Percentiles rank a stretch among this genome's conserved stretches.
Evolutionary conservation across 2,329 filamentous ascomycete species (phyloP).

Genomic region (Pseudocercospora vitis): DNA sequence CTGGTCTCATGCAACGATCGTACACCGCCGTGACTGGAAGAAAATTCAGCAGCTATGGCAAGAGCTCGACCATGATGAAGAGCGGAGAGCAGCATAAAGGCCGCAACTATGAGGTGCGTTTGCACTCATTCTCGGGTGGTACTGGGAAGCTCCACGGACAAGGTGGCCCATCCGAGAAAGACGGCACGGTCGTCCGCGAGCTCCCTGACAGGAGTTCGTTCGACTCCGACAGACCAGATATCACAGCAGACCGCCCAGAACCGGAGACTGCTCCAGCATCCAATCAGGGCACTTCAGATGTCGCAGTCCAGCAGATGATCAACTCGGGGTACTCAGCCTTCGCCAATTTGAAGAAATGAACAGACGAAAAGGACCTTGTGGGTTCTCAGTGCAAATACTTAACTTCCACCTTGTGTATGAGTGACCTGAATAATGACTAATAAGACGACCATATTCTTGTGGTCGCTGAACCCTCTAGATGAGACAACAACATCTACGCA

Average conservation of each 20-base stretch:
- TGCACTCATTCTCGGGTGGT: slow-evolving; percentile 11
- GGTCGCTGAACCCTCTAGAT: too few species aligned
- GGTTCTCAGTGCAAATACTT: background rate
- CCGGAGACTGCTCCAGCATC: slow-evolving; percentile 3
- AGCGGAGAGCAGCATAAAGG: slow-evolving; percentile 10
- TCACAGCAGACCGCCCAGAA: background rate
- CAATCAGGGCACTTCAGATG: slow-evolving; percentile 9
- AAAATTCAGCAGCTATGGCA: slow-evolving; percentile 18
- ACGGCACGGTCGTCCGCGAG: slow-evolving; percentile 8
- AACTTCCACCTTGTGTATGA: too few species aligned
- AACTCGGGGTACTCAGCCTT: slow-evolving; percentile 20
- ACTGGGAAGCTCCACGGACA: slow-evolving; percentile 8
- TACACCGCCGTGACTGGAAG: slow-evolving; percentile 19
- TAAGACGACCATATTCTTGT: too few species aligned
- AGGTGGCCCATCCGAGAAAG: background rate
- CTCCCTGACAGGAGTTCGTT: slow-evolving; percentile 5
- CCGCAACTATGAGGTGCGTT: slow-evolving; percentile 15
- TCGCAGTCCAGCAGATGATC: slow-evolving; percentile 21
- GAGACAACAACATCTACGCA: too few species aligned
- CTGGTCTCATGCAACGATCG: slow-evolving; percentile 22
- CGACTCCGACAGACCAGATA: slow-evolving; percentile 7
- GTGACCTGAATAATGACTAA: too few species aligned
- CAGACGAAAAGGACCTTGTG: background rate
- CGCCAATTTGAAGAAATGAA: slow-evolving; percentile 16
- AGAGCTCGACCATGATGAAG: slow-evolving; percentile 11